phyloP scores from a whole-genome alignment of 805 yeast genomes.

The Jamesozyma gamospora region DNA sequence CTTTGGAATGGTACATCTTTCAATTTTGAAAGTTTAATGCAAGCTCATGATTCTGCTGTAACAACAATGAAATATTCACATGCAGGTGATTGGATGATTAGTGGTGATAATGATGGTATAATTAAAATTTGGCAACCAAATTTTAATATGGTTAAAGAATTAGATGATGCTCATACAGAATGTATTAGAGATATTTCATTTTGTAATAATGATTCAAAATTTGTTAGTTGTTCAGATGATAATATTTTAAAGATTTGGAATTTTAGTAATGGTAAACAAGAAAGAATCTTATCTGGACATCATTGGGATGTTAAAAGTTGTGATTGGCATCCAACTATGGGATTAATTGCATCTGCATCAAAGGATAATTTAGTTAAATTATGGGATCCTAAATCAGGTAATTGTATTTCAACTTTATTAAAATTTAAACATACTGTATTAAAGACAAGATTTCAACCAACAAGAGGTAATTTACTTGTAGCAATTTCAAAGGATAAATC shows the following conservation, averaged over 20 bases:
- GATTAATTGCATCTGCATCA: conserved; percentile 84
- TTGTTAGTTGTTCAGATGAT: conserved; percentile 92
- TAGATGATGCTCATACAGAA: conserved; percentile 44
- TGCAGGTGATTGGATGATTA: conserved; percentile 86
- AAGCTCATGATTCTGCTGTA: conserved; percentile 91
- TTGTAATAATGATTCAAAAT: conserved; percentile 82
- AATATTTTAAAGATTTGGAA: conserved; percentile 87
- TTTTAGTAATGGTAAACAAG: conserved; percentile 80
- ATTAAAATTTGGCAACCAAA: conserved; percentile 97
- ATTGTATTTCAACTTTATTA: conserved; percentile 68
- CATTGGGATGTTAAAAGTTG: conserved; percentile 98
- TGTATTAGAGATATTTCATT: conserved; percentile 81
- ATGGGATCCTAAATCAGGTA: conserved; percentile 89
- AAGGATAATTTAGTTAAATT: conserved; percentile 87
- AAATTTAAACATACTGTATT: conserved; percentile 94
- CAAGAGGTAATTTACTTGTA: conserved; percentile 63
- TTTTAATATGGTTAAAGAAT: conserved; percentile 85
- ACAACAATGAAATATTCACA: conserved; percentile 73
- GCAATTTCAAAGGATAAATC: conserved; percentile 86
- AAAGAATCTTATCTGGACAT: conserved; percentile 73
- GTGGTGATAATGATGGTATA: conserved; percentile 88
- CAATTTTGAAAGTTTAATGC: conserved; percentile 95
- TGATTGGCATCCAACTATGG: conserved; percentile 91
- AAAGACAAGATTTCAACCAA: conserved; percentile 75
- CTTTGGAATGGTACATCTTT: conserved; percentile 94